Evolutionary conservation across 2,329 filamentous ascomycete species (phyloP), one percentile per base, ranked within the genome.

Genomic region (Monosporascus sp.): DNA sequence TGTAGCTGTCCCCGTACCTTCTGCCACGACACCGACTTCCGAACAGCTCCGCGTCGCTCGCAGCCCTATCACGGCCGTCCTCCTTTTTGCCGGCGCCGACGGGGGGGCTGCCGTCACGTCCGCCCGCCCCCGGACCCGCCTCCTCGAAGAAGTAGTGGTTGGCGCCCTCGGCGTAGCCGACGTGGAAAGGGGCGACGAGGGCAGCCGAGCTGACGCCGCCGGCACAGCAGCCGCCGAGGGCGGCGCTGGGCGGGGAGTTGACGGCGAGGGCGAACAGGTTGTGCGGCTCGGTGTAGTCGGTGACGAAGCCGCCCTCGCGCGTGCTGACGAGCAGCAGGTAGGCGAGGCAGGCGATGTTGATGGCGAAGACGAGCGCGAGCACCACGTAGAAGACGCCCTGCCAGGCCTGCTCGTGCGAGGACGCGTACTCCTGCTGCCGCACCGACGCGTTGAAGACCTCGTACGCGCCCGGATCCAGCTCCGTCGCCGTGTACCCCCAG

Each of bases 241-340:
- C 58, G 38, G 47, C 48, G 52, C 63, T 63, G 0, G 63, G 58
- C 14, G 65, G 63, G 43, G 65, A 67, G 63, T 91, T 91, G 50
- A 92, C 75, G 2, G 87, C 86, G 0, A 91, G 70, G 0, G 84
- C 76, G 62, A 92, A 91, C 2, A 91, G 72, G 64, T 91, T 91
- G 51, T 86, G 82, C 1, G 88, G 87, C 62, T 93, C 88, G 0
- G 85, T 88, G 64, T 88, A 91, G 70, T 93, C 89, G 1, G 87
- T 91, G 7, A 93, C 81, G 22, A 89, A 78, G 1, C 82, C 81
- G 0, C 73, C 73, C 6, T 74, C 65, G 56, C 78, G 74, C 45
- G 81, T 63, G 7, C 73, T 65, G 58, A 78, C 74, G 47, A 80
- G 64, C 49, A 86, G 66, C 57, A 87, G 76, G 69, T 90, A 91